Conservation (phyloP, 805 yeast genomes). For the Lachancea sp. region DNA sequence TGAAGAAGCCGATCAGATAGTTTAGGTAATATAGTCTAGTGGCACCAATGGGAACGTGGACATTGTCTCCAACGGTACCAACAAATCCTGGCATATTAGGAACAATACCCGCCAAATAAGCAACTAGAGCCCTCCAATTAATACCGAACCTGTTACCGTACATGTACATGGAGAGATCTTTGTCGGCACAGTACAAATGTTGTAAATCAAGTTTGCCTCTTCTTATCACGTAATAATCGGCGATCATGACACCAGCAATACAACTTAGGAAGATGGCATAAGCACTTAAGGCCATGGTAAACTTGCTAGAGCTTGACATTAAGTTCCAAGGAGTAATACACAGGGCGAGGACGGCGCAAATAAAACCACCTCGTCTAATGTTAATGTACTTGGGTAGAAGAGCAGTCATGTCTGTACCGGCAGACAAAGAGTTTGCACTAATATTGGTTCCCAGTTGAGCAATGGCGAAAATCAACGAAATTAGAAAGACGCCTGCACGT, state of each 20-base stretch:
- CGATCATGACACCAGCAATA: slow-evolving; percentile 68
- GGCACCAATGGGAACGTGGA: slow-evolving; percentile 66
- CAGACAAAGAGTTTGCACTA: slow-evolving; percentile 63
- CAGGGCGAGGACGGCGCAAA: slow-evolving; percentile 67
- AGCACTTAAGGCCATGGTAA: slow-evolving; percentile 74
- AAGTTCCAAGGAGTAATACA: slow-evolving; percentile 82
- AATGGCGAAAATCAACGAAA: slow-evolving; percentile 61
- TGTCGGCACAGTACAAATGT: slow-evolving; percentile 53
- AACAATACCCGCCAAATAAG: slow-evolving; percentile 71
- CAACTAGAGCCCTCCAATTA: slow-evolving; percentile 80
- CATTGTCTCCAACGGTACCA: slow-evolving; percentile 50
- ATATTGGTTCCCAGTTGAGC: slow-evolving; percentile 78
- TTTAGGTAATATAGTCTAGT: slow-evolving; percentile 59
- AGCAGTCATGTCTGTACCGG: slow-evolving; percentile 69
- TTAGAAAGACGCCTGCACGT: slow-evolving; percentile 75
- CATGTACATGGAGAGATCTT: slow-evolving; percentile 43
- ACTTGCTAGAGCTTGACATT: slow-evolving; percentile 59
- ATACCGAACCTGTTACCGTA: slow-evolving; percentile 52
- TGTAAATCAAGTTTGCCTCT: slow-evolving; percentile 60
- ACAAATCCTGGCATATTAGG: slow-evolving; percentile 87
- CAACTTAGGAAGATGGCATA: slow-evolving; percentile 78
- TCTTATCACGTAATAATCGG: slow-evolving; percentile 67
- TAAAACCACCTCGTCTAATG: slow-evolving; percentile 74
- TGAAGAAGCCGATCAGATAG: slow-evolving; percentile 68
- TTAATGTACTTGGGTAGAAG: slow-evolving; percentile 55